Base-by-base conservation (phyloP, 2,329 filamentous ascomycete genomes). In the Penicillium hesseltinei region DNA sequence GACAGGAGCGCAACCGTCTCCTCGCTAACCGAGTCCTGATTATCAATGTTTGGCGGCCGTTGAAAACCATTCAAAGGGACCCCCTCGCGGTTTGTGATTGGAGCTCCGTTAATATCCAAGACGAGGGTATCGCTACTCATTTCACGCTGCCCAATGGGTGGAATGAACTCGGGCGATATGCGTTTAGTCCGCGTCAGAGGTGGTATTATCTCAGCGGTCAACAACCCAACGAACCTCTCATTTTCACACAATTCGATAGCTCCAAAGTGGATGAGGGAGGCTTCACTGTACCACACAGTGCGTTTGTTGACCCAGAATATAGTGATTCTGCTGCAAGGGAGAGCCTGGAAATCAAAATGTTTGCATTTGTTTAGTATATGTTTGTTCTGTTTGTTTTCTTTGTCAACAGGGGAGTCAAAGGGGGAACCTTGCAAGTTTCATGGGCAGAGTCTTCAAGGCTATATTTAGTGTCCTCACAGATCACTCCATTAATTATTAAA, bases 321-420 rank as follows among this genome's bases (percentile, higher is more conserved):
- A 67, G 71, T 3, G 62, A 69, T n/a, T 64, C 71, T 31, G 68
- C 74, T 48, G 70, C 73, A 21, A 77, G 80, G n/a, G 69, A 82
- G 75, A 84, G 80, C 63, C 82, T 84, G 45, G 81, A 85, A 70
- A 75, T 84, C 11, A 71, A 81, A 51, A 75, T 77, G 56, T 66
- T 64, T 63, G 59, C 62, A 27, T 66, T 62, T 59, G 44, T 59
- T 48, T 62, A 52, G 23, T 45, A 13, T 23, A 0, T 17, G 40
- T 52, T 52, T 52, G 40, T 15, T 42, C 5, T 13, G 2, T 42
- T 42, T 51, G 36, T 35, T 3, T 1, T 5, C 15, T 23, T 2
- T 23, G 23, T 4, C 23, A 23, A 11, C 10, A 36, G 21, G 10
- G 25, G 46, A 27, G 13, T 19, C 17, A 39, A 44, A 35, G 29